Evolutionary conservation across 1,284 basidiomycete species (phyloP).

Genomic region (Sutorius eximius): DNA sequence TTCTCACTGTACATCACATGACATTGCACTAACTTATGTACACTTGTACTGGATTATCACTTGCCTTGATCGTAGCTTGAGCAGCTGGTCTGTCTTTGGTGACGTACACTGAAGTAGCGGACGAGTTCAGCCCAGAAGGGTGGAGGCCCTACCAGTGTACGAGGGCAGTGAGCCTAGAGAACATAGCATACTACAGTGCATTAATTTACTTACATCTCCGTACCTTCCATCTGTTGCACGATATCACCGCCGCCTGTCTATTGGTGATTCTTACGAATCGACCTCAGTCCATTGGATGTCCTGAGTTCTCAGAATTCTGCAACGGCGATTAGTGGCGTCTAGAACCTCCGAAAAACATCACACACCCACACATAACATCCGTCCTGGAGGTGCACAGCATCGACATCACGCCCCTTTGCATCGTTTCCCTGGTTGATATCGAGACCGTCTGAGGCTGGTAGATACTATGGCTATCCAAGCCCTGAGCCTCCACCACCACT

Average conservation of each 20-base stretch:
- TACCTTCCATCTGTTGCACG: not conserved
- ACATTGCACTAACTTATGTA: constrained; percentile 22
- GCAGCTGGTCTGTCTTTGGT: constrained; percentile 25
- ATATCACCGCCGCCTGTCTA: not conserved
- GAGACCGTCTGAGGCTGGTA: constrained; percentile 42
- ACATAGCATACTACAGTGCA: not conserved
- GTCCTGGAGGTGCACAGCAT: constrained; percentile 36
- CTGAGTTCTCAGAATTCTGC: constrained; percentile 2
- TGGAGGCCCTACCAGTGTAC: constrained; percentile 15
- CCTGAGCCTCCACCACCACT: constrained; percentile 39
- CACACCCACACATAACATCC: constrained; percentile 47
- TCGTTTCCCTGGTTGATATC: constrained; percentile 38
- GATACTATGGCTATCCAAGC: constrained; percentile 47
- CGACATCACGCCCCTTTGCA: constrained; percentile 26
- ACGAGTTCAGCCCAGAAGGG: not conserved
- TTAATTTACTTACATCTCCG: not conserved
- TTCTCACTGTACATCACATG: constrained; percentile 18
- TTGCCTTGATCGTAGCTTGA: constrained; percentile 1
- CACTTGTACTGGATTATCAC: constrained; percentile 14
- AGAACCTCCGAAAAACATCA: not conserved
- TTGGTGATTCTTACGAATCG: not conserved
- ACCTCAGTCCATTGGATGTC: constrained; percentile 15
- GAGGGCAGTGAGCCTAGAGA: constrained; percentile 1
- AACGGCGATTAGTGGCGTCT: not conserved
- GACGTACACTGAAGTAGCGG: not conserved